phyloP scores from a whole-genome alignment of 2,329 filamentous ascomycete genomes.

The Rhynchosporium graminicola region DNA sequence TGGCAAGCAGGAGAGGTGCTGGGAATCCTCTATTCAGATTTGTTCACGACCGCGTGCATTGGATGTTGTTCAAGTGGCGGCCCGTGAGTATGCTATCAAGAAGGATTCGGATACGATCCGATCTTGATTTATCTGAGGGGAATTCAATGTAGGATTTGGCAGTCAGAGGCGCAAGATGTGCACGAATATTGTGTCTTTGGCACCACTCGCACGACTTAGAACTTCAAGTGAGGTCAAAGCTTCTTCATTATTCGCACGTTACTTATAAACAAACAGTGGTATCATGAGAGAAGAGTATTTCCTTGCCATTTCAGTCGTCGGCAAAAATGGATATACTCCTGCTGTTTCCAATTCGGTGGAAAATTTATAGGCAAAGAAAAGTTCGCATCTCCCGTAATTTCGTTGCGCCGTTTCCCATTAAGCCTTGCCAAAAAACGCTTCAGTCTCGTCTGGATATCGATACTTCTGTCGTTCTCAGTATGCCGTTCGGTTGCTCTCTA shows the following conservation, averaged over 20 bases:
- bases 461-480: constrained; percentile 30
- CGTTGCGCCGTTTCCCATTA: neutral
- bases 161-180: neutral
- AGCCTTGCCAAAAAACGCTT: neutral
- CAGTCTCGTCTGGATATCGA: constrained; percentile 21
- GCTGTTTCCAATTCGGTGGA: too few relatives aligned
- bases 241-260: neutral
- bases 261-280: constrained; percentile 1
- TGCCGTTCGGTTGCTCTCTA: constrained; percentile 12
- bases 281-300: neutral
- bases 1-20: neutral
- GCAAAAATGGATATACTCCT: neutral
- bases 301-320: neutral
- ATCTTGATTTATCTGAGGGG: neutral
- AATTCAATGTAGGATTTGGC: neutral
- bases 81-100: neutral
- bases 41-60: neutral
- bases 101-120: neutral
- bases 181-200: neutral
- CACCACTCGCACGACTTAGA: neutral
- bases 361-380: neutral
- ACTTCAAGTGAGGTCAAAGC: neutral
- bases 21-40: neutral
- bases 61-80: constrained; percentile 3
- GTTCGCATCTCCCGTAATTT: neutral